A percentile compares a stretch with the other conserved stretches of the same genome.
phyloP scores from a whole-genome alignment of 2,329 filamentous ascomycete genomes.

The Colletotrichum euphorbiae region DNA sequence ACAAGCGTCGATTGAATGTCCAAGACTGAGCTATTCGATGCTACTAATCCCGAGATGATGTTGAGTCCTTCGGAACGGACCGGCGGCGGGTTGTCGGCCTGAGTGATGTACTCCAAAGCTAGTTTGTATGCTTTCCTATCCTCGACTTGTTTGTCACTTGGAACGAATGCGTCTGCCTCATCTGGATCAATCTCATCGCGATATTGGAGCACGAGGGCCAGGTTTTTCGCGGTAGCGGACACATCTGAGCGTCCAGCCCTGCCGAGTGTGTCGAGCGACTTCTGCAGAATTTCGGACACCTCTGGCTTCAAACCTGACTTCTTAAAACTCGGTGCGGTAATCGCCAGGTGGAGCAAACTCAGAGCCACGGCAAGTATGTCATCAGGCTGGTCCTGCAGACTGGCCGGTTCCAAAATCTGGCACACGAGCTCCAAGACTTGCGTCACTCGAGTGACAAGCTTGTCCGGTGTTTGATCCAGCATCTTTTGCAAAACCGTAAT shows the following conservation, averaged over 20 bases:
- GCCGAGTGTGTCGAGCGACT: conserved; percentile 59
- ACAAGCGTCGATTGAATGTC: conserved; percentile 75
- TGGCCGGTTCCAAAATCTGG: conserved; percentile 66
- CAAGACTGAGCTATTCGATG: conserved; percentile 65
- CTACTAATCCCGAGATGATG: conserved; percentile 68
- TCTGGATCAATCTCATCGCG: conserved; percentile 64
- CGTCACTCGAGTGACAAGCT: conserved; percentile 71
- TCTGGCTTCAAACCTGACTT: conserved; percentile 57
- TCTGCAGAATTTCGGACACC: conserved; percentile 59
- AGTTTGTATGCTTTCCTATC: conserved; percentile 72
- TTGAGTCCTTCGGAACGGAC: conserved; percentile 75
- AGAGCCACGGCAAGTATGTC: conserved; percentile 65
- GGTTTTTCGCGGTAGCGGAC: conserved; percentile 66
- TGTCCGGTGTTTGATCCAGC: conserved; percentile 71
- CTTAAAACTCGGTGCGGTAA: conserved; percentile 68
- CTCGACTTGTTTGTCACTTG: conserved; percentile 63
- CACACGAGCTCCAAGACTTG: conserved; percentile 73
- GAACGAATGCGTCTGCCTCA: conserved; percentile 51
- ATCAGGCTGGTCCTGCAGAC: conserved; percentile 55
- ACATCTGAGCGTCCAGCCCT: conserved; percentile 53
- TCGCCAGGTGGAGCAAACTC: conserved; percentile 70
- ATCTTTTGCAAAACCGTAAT: conserved; percentile 74
- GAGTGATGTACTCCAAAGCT: conserved; percentile 73
- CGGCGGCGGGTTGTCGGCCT: conserved; percentile 71
- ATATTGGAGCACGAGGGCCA: conserved; percentile 67